Evolutionary conservation across 805 yeast species (phyloP).

Genomic region (Pichia exigua): DNA sequence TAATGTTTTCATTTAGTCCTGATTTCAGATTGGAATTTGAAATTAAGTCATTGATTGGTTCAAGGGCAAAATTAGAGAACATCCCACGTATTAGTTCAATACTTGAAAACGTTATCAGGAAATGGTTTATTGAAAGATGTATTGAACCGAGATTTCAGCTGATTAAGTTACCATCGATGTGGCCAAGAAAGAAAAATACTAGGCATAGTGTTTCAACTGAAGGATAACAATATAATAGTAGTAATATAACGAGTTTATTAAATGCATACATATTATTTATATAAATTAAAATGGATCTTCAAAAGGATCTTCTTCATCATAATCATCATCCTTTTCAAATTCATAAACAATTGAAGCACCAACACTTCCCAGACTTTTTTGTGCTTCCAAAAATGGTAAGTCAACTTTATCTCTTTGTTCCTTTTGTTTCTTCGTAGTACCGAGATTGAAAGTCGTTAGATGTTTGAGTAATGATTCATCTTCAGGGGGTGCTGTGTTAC

Average conservation of each 20-base stretch:
- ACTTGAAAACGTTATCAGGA: conserved; percentile 71
- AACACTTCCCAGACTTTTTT: conserved; percentile 49
- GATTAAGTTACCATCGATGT: conserved; percentile 73
- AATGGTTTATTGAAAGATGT: conserved; percentile 88
- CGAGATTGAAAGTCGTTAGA: conserved; percentile 81
- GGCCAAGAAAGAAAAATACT: conserved; percentile 66
- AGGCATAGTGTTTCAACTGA: conserved; percentile 28
- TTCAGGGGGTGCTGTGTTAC: conserved; percentile 14
- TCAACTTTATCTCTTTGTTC: conserved; percentile 78
- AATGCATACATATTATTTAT: neutral
- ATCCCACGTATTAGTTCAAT: conserved; percentile 85
- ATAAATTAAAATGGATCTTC: conserved; percentile 60
- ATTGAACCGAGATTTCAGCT: conserved; percentile 91
- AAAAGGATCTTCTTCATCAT: conserved; percentile 96
- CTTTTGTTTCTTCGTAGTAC: conserved; percentile 67
- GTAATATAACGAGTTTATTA: neutral
- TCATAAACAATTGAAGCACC: conserved; percentile 97
- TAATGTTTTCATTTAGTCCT: conserved; percentile 86
- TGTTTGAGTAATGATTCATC: conserved; percentile 49
- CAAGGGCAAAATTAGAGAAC: conserved; percentile 84
- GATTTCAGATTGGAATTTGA: conserved; percentile 86
- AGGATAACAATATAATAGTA: neutral
- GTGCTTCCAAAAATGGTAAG: conserved; percentile 88
- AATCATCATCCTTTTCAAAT: conserved; percentile 94
- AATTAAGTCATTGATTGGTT: conserved; percentile 84